These are phyloP conservation scores for Calocera viscosa DNA, from an alignment of 768 basidiomycete genomes.

Conservation along the genomic window DNA sequence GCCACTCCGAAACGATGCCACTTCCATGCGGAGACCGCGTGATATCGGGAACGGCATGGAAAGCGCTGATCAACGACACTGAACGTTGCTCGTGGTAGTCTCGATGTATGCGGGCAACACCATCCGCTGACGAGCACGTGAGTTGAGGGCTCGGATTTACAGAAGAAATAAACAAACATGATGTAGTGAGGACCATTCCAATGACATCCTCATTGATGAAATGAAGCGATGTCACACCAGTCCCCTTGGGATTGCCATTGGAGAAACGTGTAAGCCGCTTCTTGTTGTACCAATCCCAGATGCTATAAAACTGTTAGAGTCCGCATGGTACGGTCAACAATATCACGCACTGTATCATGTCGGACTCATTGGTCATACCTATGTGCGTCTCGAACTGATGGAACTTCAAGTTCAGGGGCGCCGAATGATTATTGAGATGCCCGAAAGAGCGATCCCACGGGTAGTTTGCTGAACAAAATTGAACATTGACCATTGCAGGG, in stretches of 20 bases:
- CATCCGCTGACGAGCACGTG: slow-evolving; percentile 51
- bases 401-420: slow-evolving; percentile 66
- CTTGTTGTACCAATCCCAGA: slow-evolving; percentile 88
- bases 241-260: slow-evolving; percentile 74
- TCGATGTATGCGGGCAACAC: slow-evolving; percentile 78
- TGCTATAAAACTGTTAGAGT: slow-evolving; percentile 35
- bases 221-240: slow-evolving; percentile 73
- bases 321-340: background rate
- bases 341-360: slow-evolving; percentile 60
- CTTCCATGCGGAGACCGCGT: slow-evolving; percentile 57
- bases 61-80: slow-evolving; percentile 85
- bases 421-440: slow-evolving; percentile 45
- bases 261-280: slow-evolving; percentile 70
- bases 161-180: slow-evolving; percentile 42
- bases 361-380: slow-evolving; percentile 69
- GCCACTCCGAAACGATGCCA: slow-evolving; percentile 88
- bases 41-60: slow-evolving; percentile 74
- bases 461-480: slow-evolving; percentile 46
- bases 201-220: slow-evolving; percentile 94
- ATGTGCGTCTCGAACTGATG: slow-evolving; percentile 88
- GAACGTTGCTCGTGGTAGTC: slow-evolving; percentile 69
- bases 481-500: too few relatives aligned
- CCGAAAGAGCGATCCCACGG: slow-evolving; percentile 62
- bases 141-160: background rate
- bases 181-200: slow-evolving; percentile 75